Evolutionary conservation across 2,329 filamentous ascomycete genomes (phyloP).

Genomic region (Fusarium caatingaense): DNA sequence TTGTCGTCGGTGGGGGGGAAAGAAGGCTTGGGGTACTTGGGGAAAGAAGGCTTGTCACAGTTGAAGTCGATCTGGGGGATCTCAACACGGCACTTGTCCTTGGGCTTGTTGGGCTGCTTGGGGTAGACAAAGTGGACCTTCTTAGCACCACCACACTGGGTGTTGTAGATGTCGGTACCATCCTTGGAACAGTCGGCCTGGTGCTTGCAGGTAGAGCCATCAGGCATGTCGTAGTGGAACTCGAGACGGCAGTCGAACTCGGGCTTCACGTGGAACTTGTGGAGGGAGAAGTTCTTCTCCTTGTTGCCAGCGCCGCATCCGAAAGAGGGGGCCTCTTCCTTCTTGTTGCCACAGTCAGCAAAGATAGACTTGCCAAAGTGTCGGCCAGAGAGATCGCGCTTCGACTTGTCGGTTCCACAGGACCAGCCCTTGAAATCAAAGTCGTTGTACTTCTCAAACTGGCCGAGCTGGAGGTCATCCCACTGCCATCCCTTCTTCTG

Average conservation of each 20-base stretch:
- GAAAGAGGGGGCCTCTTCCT: slow-evolving; percentile 67
- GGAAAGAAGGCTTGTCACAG: slow-evolving; percentile 60
- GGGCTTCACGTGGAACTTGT: slow-evolving; percentile 76
- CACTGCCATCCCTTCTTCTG: slow-evolving; percentile 81
- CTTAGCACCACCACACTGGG: slow-evolving; percentile 91
- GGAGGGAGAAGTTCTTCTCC: slow-evolving; percentile 75
- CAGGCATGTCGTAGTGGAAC: slow-evolving; percentile 88
- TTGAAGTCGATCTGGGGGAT: slow-evolving; percentile 82
- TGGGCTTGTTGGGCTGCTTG: slow-evolving; percentile 63
- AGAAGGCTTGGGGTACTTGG: slow-evolving; percentile 30
- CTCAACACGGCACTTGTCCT: slow-evolving; percentile 74
- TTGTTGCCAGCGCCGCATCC: slow-evolving; percentile 52
- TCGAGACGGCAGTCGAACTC: slow-evolving; percentile 83
- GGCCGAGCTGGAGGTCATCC: slow-evolving; percentile 69
- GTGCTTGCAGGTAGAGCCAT: slow-evolving; percentile 85
- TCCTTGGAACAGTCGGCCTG: slow-evolving; percentile 72
- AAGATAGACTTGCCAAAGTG: slow-evolving; percentile 70
- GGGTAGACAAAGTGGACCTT: slow-evolving; percentile 79
- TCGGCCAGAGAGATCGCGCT: slow-evolving; percentile 69
- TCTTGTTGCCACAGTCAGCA: slow-evolving; percentile 62
- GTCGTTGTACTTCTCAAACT: slow-evolving; percentile 74
- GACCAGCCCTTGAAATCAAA: slow-evolving; percentile 80
- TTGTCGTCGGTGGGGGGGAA: slow-evolving; percentile 44
- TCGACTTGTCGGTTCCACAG: slow-evolving; percentile 69
- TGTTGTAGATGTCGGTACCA: slow-evolving; percentile 81